A percentile compares a stretch with the other conserved stretches of the same genome.
These are phyloP conservation scores for Fusarium mangiferae DNA, from an alignment of 2,329 filamentous ascomycete species.

Conservation along the genomic window DNA sequence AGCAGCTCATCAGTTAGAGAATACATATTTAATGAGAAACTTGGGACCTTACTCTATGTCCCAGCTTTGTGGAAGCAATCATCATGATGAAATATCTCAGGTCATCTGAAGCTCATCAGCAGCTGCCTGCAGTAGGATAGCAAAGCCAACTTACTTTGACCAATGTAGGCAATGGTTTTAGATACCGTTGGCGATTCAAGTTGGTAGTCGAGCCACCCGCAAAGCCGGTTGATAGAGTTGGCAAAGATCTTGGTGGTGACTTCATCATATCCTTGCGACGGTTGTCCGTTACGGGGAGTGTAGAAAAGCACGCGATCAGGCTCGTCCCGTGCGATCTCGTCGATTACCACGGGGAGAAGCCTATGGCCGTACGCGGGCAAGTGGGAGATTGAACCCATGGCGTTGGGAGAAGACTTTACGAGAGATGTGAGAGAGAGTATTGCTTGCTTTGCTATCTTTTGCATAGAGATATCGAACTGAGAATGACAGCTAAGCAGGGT, in stretches of 20 bases:
- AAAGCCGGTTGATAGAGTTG: neutral
- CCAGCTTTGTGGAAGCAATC: neutral
- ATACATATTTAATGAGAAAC: neutral
- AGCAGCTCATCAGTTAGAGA: neutral
- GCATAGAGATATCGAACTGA: neutral
- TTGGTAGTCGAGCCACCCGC: neutral
- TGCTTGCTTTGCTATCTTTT: neutral
- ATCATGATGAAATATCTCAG: neutral
- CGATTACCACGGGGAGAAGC: neutral
- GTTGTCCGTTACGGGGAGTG: neutral
- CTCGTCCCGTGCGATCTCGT: neutral
- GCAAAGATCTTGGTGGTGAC: neutral
- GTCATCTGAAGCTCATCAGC: neutral
- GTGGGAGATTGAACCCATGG: neutral
- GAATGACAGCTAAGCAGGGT: neutral
- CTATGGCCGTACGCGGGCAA: neutral
- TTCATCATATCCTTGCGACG: neutral
- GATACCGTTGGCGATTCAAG: neutral
- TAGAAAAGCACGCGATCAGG: neutral
- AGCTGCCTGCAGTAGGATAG: fast-evolving
- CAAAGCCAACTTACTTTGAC: neutral
- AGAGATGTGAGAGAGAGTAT: neutral
- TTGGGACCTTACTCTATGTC: neutral
- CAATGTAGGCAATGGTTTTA: neutral
- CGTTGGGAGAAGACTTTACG: neutral